Conservation (phyloP, 192 early-diverging fungal genomes). For the Chytriomyces hyalinus region DNA sequence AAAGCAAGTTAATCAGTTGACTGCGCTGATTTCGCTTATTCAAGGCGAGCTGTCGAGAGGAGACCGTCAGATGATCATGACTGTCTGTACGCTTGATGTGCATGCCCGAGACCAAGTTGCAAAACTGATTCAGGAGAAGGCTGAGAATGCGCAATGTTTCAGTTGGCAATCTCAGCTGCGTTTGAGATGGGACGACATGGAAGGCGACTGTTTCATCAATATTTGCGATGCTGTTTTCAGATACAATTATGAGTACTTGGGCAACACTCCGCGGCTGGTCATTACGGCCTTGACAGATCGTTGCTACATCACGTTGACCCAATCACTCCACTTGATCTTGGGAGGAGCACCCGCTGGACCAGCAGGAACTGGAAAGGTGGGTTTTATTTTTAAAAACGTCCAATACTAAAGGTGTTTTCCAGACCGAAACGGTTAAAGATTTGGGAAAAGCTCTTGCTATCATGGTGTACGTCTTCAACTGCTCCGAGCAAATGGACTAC, state of each 20-base stretch:
- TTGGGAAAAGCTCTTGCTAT: slow-evolving; percentile 68
- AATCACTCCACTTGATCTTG: slow-evolving; percentile 69
- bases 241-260: slow-evolving; percentile 71
- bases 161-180: slow-evolving; percentile 70
- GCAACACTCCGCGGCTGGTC: slow-evolving; percentile 69
- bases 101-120: slow-evolving; percentile 72
- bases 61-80: slow-evolving; percentile 73
- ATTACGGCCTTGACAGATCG: slow-evolving; percentile 70
- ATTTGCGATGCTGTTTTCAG: slow-evolving; percentile 70
- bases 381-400: neutral
- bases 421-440: slow-evolving; percentile 71
- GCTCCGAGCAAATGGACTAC: slow-evolving; percentile 74
- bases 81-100: slow-evolving; percentile 70
- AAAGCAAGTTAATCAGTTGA: slow-evolving; percentile 71
- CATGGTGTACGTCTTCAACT: slow-evolving; percentile 76
- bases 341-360: slow-evolving; percentile 71
- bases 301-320: slow-evolving; percentile 71
- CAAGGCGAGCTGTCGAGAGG: slow-evolving; percentile 61
- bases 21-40: slow-evolving; percentile 65
- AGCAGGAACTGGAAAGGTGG: slow-evolving; percentile 56
- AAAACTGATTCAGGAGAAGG: slow-evolving; percentile 69
- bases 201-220: slow-evolving; percentile 68
- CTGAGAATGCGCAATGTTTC: slow-evolving; percentile 69
- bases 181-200: slow-evolving; percentile 66
- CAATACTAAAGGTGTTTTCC: slow-evolving; percentile 26